Base-by-base conservation (phyloP, 2,329 filamentous ascomycete genomes). In the Periglandula ipomoeae region DNA sequence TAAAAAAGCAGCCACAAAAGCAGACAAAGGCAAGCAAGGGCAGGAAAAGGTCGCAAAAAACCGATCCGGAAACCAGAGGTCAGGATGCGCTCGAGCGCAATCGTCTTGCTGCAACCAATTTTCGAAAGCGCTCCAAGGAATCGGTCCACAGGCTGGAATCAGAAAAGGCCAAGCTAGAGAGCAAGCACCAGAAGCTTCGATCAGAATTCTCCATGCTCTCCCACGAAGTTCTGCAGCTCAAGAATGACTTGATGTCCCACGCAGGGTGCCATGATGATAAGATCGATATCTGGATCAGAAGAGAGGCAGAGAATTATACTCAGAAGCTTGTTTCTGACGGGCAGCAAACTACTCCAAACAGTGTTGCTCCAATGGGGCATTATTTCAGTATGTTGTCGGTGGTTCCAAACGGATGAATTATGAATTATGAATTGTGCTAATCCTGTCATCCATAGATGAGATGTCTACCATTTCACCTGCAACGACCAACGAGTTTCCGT, bases 211-310 rank as follows among this genome's bases (percentile, higher is more conserved):
- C 19, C 17, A 32, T 43, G 17, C 48, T 50, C 8, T 30, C 38
- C 9, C 24, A 24, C 5, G 44, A 47, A n/a, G 26, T 47, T 2
- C n/a, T 50, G 8, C 26, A 47, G 48, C 44, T 50, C 22, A 50
- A 50, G 19, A 39, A 43, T 20, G 38, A 47, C 7, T 20, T 50
- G 11, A 47, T 50, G 44, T n/a, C n/a, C 5, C 48, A 50, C 8
- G 44, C 38, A 2, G 10, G 13, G 4, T 50, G 48, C 19, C 38
- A 24, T 7, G 48, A 50, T 20, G 23, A 32, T 9, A 47, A 38
- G 8, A 47, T 50, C 19, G 48, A 50, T 22, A 13, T 17, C 3
- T 50, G 48, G 48, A 47, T 50, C 15, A 23, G 19, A 23, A 40
- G 32, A 17, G 44, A 43, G 39, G 44, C 48, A 2, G 6, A 44